phyloP scores from a whole-genome alignment of 1,139 yeast species.

The Magnusiomyces suaveolens region DNA sequence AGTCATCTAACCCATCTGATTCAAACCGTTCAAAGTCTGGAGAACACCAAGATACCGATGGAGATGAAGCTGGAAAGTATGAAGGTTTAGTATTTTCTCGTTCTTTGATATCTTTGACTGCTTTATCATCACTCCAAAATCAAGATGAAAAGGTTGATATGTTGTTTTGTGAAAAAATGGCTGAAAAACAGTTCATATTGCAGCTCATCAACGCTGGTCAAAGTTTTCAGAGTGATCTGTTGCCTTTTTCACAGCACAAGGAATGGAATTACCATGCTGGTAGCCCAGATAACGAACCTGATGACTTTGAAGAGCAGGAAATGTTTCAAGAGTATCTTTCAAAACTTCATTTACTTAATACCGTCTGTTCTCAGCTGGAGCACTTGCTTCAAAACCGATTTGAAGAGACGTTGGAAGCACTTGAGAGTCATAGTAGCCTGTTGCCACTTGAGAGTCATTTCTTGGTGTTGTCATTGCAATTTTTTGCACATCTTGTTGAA shows the following conservation, averaged over 20 bases:
- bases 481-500: background rate
- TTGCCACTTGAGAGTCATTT: too few relatives aligned
- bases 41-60: background rate
- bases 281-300: background rate
- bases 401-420: background rate
- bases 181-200: slow-evolving; percentile 5
- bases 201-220: slow-evolving; percentile 10
- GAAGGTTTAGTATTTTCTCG: slow-evolving; percentile 10
- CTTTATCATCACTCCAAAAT: slow-evolving; percentile 15
- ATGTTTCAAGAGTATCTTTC: slow-evolving; percentile 5
- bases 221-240: background rate
- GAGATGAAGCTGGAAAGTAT: background rate
- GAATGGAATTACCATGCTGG: background rate
- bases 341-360: slow-evolving; percentile 13
- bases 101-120: slow-evolving; percentile 17
- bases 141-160: slow-evolving; percentile 12
- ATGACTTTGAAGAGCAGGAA: slow-evolving; percentile 8
- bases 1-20: background rate
- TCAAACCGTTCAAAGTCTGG: background rate
- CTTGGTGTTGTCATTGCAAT: background rate
- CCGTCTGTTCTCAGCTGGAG: slow-evolving; percentile 16
- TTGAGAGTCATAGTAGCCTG: background rate
- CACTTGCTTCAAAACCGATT: slow-evolving; percentile 8
- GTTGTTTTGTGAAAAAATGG: slow-evolving; percentile 5
- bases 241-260: slow-evolving; percentile 4